Conservation (phyloP, 768 basidiomycete species). For the Hericium erinaceus region DNA sequence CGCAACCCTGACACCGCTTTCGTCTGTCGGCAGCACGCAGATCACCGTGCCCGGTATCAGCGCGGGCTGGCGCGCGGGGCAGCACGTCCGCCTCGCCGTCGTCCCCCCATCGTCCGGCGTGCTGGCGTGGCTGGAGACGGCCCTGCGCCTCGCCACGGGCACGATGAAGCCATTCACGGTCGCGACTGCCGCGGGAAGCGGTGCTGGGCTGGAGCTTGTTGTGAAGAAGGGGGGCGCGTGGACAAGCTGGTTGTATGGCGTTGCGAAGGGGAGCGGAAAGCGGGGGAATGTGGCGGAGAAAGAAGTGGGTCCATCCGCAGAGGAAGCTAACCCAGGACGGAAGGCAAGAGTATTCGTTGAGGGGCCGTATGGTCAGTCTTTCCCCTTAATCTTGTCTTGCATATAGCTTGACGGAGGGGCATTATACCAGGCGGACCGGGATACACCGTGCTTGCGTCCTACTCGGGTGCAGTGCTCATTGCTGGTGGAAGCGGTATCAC, state of each 20-base stretch:
- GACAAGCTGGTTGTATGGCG: conserved; percentile 35
- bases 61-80: conserved; percentile 50
- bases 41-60: conserved; percentile 36
- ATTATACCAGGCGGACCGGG: conserved; percentile 29
- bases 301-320: neutral
- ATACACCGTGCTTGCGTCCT: conserved; percentile 37
- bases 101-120: conserved; percentile 27
- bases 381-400: neutral
- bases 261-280: conserved; percentile 26
- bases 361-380: conserved; percentile 40
- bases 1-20: conserved; percentile 36
- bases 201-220: conserved; percentile 37
- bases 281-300: conserved; percentile 8
- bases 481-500: conserved; percentile 59
- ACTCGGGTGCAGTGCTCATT: conserved; percentile 44
- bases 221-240: conserved; percentile 44
- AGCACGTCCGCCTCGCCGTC: conserved; percentile 47
- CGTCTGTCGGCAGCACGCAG: conserved; percentile 33
- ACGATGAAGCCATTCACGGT: conserved; percentile 32
- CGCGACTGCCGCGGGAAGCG: conserved; percentile 29
- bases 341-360: conserved; percentile 36
- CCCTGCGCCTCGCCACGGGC: neutral
- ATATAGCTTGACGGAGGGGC: conserved; percentile 2
- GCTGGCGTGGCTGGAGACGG: conserved; percentile 1
- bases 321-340: neutral